Conservation (phyloP, 1,284 basidiomycete genomes). For the Pholiota adiposa region DNA sequence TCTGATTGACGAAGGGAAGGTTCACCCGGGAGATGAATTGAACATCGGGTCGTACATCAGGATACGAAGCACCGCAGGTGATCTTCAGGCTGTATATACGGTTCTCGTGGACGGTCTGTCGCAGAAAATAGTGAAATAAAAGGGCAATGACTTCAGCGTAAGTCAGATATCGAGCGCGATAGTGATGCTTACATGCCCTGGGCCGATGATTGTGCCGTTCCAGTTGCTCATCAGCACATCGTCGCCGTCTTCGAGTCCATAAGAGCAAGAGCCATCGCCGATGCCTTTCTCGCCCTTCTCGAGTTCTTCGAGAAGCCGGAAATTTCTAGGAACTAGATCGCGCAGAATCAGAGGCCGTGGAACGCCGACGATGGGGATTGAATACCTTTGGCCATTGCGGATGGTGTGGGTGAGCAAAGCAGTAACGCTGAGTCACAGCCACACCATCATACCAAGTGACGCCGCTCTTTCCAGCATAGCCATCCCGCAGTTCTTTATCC, state of each 20-base stretch:
- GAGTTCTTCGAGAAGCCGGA: conserved; percentile 95
- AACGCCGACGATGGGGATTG: neutral
- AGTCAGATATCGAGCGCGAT: neutral
- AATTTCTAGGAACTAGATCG: conserved; percentile 88
- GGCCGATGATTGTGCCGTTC: conserved; percentile 99
- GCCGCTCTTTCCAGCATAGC: conserved; percentile 15
- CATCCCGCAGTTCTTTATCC: conserved; percentile 7
- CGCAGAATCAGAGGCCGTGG: neutral
- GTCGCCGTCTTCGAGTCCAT: conserved; percentile 91
- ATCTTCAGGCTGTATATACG: conserved; percentile 97
- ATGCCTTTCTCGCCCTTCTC: conserved; percentile 99
- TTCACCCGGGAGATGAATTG: conserved; percentile 92
- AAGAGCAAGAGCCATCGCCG: conserved; percentile 96
- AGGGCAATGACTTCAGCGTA: neutral
- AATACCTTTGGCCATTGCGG: conserved; percentile 64
- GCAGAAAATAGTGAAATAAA: conserved; percentile 2
- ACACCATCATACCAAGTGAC: conserved; percentile 4
- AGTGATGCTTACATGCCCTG: conserved; percentile 81
- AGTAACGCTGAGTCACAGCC: conserved; percentile 23
- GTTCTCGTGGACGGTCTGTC: conserved; percentile 95
- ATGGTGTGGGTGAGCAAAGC: conserved; percentile 16
- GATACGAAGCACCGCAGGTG: conserved; percentile 83
- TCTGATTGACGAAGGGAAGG: conserved; percentile 88
- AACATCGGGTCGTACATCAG: conserved; percentile 79
- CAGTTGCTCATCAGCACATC: conserved; percentile 97